phyloP scores from a whole-genome alignment of 768 basidiomycete genomes.

The Suillus clintonianus region DNA sequence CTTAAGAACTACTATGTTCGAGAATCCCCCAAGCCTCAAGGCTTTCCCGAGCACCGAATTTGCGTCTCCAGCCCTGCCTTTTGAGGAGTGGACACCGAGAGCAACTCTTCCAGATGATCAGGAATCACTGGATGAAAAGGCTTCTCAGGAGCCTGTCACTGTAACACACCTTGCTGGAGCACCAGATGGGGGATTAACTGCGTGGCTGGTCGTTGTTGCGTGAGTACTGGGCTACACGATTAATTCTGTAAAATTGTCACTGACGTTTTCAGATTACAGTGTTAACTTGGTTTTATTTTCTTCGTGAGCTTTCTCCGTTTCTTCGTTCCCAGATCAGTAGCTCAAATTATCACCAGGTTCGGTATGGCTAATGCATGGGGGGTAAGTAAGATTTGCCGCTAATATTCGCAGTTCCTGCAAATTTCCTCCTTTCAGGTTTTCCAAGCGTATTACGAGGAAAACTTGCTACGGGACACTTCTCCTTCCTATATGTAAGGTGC shows the following conservation, averaged over 20 bases:
- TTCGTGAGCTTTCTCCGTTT: not conserved
- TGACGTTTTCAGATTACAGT: slow-evolving; percentile 39
- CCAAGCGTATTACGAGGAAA: slow-evolving; percentile 69
- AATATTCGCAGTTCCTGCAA: not conserved
- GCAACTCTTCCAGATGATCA: slow-evolving; percentile 12
- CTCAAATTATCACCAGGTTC: slow-evolving; percentile 39
- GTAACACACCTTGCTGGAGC: slow-evolving; percentile 21
- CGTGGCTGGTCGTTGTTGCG: slow-evolving; percentile 33
- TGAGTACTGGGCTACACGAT: slow-evolving; percentile 11
- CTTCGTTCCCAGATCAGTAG: not conserved
- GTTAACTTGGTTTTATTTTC: slow-evolving; percentile 23
- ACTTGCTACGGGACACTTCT: slow-evolving; percentile 46
- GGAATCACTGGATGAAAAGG: not conserved
- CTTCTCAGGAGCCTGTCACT: slow-evolving; percentile 15
- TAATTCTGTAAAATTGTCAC: slow-evolving; percentile 9
- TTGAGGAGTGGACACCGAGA: not conserved
- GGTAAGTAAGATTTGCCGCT: slow-evolving; percentile 39
- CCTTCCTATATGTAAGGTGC: slow-evolving; percentile 64
- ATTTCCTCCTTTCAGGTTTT: slow-evolving; percentile 49
- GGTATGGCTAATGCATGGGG: slow-evolving; percentile 79
- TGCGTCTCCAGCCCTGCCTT: not conserved
- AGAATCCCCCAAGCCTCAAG: not conserved
- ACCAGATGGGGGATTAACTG: slow-evolving; percentile 32
- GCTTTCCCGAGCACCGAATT: not conserved
- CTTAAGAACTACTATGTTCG: not conserved